Percentiles rank a stretch among this genome's conserved stretches.
These are phyloP conservation scores for Melastoma candidum DNA, from an alignment of 441 rosid species.

Conservation along the genomic window DNA sequence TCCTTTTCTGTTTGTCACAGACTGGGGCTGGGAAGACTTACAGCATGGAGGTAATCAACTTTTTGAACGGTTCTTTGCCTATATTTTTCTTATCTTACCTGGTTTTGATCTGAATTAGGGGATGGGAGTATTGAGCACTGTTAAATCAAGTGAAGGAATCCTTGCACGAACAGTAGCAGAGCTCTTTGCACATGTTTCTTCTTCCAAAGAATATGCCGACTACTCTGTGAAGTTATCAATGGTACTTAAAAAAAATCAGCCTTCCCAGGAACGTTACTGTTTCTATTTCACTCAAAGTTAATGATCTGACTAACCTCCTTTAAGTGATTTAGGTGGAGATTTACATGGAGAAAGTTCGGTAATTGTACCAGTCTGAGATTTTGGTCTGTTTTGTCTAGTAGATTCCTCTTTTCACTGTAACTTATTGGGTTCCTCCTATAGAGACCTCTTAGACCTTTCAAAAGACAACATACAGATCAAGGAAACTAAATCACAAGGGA, in stretches of 20 bases:
- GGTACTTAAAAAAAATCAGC: conserved; percentile 22
- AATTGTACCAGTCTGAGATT: background rate
- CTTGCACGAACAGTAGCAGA: conserved; percentile 59
- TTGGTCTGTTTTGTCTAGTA: conserved; percentile 1
- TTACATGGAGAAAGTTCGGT: conserved; percentile 95
- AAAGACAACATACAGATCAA: conserved; percentile 78
- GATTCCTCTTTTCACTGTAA: conserved; percentile 4
- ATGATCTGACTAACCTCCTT: conserved; percentile 6
- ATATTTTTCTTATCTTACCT: conserved; percentile 2
- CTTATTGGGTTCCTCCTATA: conserved; percentile 14
- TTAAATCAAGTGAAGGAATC: conserved; percentile 58
- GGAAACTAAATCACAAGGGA: conserved; percentile 63
- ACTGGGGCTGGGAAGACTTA: conserved; percentile 97
- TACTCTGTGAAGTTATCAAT: conserved; percentile 47
- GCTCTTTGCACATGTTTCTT: conserved; percentile 36
- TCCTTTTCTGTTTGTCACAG: conserved; percentile 25
- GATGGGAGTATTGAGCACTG: conserved; percentile 37
- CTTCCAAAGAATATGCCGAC: conserved; percentile 30
- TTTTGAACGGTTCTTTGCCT: background rate
- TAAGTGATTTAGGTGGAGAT: conserved; percentile 56
- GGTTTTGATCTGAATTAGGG: conserved; percentile 35
- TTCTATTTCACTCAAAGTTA: conserved; percentile 1
- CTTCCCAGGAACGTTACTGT: conserved; percentile 4
- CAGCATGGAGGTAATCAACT: conserved; percentile 58
- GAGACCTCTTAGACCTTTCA: conserved; percentile 76